Percentiles rank a stretch among this genome's conserved stretches.
These are phyloP conservation scores for Cladophialophora chaetospira DNA, from an alignment of 2,329 filamentous ascomycete species.

Conservation along the genomic window DNA sequence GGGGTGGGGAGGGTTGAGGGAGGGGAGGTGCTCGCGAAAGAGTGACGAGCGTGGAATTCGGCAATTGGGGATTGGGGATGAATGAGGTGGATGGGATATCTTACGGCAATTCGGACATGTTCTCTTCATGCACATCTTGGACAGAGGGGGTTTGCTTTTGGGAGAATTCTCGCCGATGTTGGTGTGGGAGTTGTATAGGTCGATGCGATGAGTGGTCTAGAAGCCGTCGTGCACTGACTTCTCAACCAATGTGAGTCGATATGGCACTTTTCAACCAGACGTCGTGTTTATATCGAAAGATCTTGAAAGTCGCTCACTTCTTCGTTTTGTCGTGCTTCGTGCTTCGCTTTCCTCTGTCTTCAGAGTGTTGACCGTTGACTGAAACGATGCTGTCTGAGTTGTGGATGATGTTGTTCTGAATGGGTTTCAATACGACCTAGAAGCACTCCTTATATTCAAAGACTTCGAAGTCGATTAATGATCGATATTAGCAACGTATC, in stretches of 20 bases:
- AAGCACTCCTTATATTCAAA: background rate
- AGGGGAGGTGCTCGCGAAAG: conserved; percentile 3
- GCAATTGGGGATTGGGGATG: background rate
- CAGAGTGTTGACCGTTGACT: no score
- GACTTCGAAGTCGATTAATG: background rate
- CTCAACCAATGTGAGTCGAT: no score
- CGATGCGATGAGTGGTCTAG: background rate
- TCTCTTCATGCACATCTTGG: conserved; percentile 54
- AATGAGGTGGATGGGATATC: conserved; percentile 31
- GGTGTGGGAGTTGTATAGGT: background rate
- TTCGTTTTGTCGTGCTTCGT: no score
- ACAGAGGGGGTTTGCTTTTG: background rate
- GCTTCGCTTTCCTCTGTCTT: no score
- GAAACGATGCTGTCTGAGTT: no score
- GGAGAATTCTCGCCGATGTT: background rate
- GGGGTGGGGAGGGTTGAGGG: background rate
- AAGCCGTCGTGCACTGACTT: no score
- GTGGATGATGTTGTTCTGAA: no score
- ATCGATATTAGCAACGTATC: background rate
- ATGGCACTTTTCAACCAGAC: no score
- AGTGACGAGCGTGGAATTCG: no score
- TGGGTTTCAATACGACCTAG: no score
- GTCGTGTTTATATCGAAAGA: no score
- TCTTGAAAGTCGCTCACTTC: no score
- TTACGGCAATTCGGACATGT: conserved; percentile 55